Evolutionary conservation across 208 protist species (phyloP).

Genomic region (Crithidia fasciculata): DNA sequence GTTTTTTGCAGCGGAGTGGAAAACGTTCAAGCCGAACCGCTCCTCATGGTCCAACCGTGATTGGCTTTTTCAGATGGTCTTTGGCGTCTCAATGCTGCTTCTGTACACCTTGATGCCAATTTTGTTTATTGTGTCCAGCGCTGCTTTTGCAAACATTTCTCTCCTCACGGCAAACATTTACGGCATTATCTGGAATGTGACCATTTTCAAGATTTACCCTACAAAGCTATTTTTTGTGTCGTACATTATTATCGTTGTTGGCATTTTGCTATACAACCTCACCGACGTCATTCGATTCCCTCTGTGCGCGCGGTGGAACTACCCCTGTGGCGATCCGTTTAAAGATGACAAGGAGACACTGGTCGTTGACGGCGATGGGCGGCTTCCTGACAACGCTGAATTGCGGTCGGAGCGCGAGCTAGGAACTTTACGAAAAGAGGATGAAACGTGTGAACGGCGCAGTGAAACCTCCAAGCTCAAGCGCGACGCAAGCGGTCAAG

Average conservation of each 20-base stretch:
- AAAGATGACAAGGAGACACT: conserved; percentile 5
- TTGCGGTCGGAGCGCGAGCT: conserved; percentile 2
- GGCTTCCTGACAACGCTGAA: not conserved
- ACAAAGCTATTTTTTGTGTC: conserved; percentile 71
- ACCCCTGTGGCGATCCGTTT: conserved; percentile 58
- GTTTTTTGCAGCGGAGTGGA: conserved; percentile 83
- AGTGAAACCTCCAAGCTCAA: conserved; percentile 5
- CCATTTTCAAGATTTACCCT: conserved; percentile 80
- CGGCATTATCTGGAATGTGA: conserved; percentile 85
- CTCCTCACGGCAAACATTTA: conserved; percentile 78
- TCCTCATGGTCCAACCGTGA: conserved; percentile 63
- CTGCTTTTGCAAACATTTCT: conserved; percentile 85
- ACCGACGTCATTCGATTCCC: conserved; percentile 62
- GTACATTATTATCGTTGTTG: conserved; percentile 74
- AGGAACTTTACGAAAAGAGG: conserved; percentile 7
- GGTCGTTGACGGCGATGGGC: conserved; percentile 5
- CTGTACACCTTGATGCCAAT: conserved; percentile 80
- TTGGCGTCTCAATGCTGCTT: conserved; percentile 83
- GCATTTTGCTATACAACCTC: conserved; percentile 73
- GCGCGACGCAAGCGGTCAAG: conserved; percentile 6
- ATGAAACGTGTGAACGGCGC: not conserved
- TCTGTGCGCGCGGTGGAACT: conserved; percentile 62
- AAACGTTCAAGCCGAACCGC: conserved; percentile 48
- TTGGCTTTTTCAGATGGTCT: conserved; percentile 79
- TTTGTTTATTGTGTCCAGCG: conserved; percentile 76